These are phyloP conservation scores for Juglanconis oblonga DNA, from an alignment of 2,329 filamentous ascomycete species.

Conservation along the genomic window DNA sequence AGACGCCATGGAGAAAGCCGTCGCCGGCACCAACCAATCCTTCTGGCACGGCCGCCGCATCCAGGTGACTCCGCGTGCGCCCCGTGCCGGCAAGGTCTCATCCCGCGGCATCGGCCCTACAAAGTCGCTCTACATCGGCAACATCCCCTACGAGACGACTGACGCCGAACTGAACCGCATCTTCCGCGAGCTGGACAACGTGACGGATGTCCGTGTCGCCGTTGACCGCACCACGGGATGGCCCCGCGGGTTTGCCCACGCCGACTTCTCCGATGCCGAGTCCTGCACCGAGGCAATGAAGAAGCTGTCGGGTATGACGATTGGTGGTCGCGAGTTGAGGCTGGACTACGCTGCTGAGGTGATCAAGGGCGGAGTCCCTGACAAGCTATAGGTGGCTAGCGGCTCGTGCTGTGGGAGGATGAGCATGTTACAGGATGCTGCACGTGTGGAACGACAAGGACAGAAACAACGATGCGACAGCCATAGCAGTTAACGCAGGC, in stretches of 20 bases:
- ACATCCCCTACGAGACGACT: constrained; percentile 82
- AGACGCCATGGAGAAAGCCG: constrained; percentile 25
- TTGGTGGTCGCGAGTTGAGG: constrained; percentile 65
- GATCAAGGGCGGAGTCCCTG: constrained; percentile 1
- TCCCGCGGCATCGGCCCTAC: constrained; percentile 21
- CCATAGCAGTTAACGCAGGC: background rate
- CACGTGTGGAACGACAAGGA: background rate
- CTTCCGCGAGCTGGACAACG: constrained; percentile 67
- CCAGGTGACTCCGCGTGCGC: constrained; percentile 22
- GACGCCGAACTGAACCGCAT: constrained; percentile 78
- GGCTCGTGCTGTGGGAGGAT: background rate
- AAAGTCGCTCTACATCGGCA: constrained; percentile 69
- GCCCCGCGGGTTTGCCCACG: constrained; percentile 80
- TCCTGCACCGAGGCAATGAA: constrained; percentile 61
- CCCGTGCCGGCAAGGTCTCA: background rate
- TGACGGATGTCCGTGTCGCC: constrained; percentile 75
- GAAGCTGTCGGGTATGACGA: constrained; percentile 49
- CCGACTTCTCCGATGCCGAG: constrained; percentile 69
- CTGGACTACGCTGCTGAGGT: constrained; percentile 56
- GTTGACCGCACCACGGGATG: constrained; percentile 79
- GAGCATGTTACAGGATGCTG: background rate
- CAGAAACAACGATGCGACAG: background rate
- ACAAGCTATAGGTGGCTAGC: constrained; percentile 2
- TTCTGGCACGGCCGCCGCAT: constrained; percentile 38
- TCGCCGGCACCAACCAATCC: constrained; percentile 28